Evolutionary conservation across 2,329 filamentous ascomycete genomes (phyloP).

Genomic region (Trichoderma lentiforme): DNA sequence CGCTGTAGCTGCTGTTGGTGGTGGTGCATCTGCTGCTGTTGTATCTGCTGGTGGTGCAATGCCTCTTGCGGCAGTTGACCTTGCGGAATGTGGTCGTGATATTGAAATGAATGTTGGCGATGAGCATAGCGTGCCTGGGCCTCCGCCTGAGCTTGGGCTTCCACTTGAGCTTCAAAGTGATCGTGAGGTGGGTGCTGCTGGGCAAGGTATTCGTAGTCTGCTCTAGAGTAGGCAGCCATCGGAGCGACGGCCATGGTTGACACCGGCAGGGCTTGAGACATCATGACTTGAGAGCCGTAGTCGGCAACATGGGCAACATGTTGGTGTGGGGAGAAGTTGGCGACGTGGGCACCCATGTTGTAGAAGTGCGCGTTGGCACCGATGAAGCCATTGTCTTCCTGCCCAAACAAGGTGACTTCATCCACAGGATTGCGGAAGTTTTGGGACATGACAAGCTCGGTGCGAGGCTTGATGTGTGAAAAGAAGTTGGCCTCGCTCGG

Average conservation of each 20-base stretch:
- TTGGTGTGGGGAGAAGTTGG: background rate
- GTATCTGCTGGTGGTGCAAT: background rate
- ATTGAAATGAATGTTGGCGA: background rate
- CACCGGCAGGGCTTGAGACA: background rate
- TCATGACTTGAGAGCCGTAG: background rate
- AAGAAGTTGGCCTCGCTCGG: conserved; percentile 49
- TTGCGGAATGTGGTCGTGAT: background rate
- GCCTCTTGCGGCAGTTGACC: background rate
- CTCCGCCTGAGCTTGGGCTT: background rate
- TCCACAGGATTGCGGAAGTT: conserved; percentile 66
- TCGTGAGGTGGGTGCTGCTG: background rate
- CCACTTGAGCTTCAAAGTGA: background rate
- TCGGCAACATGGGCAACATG: background rate
- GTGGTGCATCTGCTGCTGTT: background rate
- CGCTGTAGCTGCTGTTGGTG: background rate
- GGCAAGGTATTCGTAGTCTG: background rate
- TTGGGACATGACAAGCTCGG: conserved; percentile 57
- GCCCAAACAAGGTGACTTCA: conserved; percentile 37
- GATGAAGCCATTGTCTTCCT: background rate
- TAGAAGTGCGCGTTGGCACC: background rate
- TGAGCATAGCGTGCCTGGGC: background rate
- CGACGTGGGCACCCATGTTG: background rate
- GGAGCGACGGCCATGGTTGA: background rate
- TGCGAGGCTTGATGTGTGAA: conserved; percentile 49
- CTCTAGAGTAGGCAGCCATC: background rate